Base-by-base conservation (phyloP, 768 basidiomycete genomes). In the Boletus rubropictus region DNA sequence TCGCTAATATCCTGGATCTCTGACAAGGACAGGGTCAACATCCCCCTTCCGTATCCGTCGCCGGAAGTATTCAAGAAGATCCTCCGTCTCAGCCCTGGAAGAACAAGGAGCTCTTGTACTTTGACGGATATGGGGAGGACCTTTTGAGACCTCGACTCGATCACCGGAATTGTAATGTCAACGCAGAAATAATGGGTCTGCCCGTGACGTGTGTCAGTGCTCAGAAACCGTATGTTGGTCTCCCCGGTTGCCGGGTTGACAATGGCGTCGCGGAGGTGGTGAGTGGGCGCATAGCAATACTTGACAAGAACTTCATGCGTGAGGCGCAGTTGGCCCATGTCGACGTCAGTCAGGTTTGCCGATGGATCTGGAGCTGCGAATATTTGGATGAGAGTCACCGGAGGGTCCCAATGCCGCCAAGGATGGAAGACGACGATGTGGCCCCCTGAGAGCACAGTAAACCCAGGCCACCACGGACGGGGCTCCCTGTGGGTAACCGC, bases 1-100 rank as follows among this genome's bases (percentile, higher is more conserved):
- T 32, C n/a, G 6, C 10, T 12, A n/a, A 17, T 25, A 2, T 35
- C 39, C 2, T 39, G 25, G 4, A 28, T 39, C 2, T 42, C 38
- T 28, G 37, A 32, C 8, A 27, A 12, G 14, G 49, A 46, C 18
- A 57, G 14, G 3, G 50, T 59, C 17, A 48, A 2, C 14, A 59
- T 49, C 0, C 58, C 58, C 34, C 58, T 48, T 34, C 50, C 52
- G 25, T 49, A 41, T 24, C 58, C 52, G 35, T 59, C 50, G 10
- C 22, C 32, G 15, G 55, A 59, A 31, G 52, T 22, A 7, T 36
- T 50, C 24, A 48, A 27, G 36, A 50, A 48, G 29, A 57, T 14
- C 3, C 32, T 17, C 31, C 10, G 18, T 4, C 20, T 25, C 1
- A 14, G 11, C 17, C 59, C 59, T 3, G 59, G 36, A 34, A 60